Conservation (phyloP, 2,329 filamentous ascomycete genomes). For the Venturia aucupariae region DNA sequence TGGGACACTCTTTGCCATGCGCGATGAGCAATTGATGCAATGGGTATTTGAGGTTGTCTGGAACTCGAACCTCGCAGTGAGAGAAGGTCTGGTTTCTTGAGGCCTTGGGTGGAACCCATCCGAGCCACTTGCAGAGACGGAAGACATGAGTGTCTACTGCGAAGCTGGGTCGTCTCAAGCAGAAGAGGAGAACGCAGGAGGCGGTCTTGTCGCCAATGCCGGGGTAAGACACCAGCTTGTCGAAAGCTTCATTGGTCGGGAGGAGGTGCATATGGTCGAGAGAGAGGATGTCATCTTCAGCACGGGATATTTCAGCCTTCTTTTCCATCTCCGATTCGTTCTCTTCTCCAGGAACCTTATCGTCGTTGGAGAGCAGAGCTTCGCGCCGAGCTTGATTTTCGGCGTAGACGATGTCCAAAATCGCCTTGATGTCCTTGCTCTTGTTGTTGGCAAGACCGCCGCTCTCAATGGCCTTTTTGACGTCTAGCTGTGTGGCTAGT, state of each 20-base stretch:
- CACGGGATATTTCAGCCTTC: constrained; percentile 45
- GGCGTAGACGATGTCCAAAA: constrained; percentile 61
- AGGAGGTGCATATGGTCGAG: constrained; percentile 52
- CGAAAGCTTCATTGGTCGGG: constrained; percentile 47
- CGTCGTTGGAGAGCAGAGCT: constrained; percentile 30
- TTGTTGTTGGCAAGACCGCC: constrained; percentile 66
- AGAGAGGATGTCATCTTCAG: constrained; percentile 51
- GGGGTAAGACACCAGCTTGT: constrained; percentile 47
- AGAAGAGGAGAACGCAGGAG: constrained; percentile 56
- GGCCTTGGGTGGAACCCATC: constrained; percentile 46
- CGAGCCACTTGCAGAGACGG: constrained; percentile 51
- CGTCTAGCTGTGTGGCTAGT: constrained; percentile 45
- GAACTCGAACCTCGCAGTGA: constrained; percentile 52
- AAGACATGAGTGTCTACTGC: constrained; percentile 61
- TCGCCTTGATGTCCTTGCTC: constrained; percentile 61
- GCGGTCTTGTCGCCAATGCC: constrained; percentile 60
- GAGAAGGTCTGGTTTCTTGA: constrained; percentile 39
- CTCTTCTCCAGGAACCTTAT: constrained; percentile 21
- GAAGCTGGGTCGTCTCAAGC: constrained; percentile 53
- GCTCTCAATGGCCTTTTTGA: constrained; percentile 59
- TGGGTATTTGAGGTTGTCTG: constrained; percentile 54
- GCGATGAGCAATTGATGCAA: constrained; percentile 53
- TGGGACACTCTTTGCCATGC: constrained; percentile 52
- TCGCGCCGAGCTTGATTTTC: constrained; percentile 54
- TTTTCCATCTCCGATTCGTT: constrained; percentile 40